Evolutionary conservation across 805 yeast species (phyloP).

Genomic region (Candida glaebosa): DNA sequence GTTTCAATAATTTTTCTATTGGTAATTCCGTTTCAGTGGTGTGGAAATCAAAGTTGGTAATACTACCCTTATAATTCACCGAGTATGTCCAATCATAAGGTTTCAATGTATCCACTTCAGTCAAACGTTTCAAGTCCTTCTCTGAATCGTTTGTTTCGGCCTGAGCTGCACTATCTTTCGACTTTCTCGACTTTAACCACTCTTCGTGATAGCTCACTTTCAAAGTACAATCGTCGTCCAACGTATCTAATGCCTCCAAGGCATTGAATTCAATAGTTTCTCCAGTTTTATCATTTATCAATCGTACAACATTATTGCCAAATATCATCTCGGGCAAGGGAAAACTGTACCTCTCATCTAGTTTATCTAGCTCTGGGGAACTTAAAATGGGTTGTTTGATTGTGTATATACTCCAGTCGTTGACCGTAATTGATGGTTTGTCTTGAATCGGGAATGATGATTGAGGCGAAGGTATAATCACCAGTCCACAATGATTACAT

Average conservation of each 20-base stretch:
- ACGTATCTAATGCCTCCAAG: slow-evolving; percentile 57
- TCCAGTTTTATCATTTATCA: slow-evolving; percentile 38
- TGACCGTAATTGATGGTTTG: slow-evolving; percentile 64
- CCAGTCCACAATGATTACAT: slow-evolving; percentile 66
- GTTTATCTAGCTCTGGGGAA: slow-evolving; percentile 66
- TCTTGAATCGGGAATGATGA: slow-evolving; percentile 62
- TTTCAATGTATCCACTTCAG: slow-evolving; percentile 51
- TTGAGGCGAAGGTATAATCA: slow-evolving; percentile 74
- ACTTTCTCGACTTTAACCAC: slow-evolving; percentile 54
- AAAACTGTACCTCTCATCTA: slow-evolving; percentile 55
- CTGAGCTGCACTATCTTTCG: slow-evolving; percentile 15
- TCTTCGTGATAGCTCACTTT: slow-evolving; percentile 82
- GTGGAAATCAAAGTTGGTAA: slow-evolving; percentile 19
- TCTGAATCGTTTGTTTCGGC: slow-evolving; percentile 20
- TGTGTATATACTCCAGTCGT: slow-evolving; percentile 75
- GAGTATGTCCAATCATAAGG: slow-evolving; percentile 98
- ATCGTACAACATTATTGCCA: slow-evolving; percentile 69
- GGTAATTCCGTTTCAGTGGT: slow-evolving; percentile 50
- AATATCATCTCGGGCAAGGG: slow-evolving; percentile 98
- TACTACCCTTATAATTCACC: slow-evolving; percentile 68
- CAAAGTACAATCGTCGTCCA: slow-evolving; percentile 31
- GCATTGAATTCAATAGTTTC: slow-evolving; percentile 67
- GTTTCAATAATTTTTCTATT: slow-evolving; percentile 58
- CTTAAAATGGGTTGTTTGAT: slow-evolving; percentile 73
- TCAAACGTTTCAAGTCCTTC: slow-evolving; percentile 16